These are phyloP conservation scores for Sordariomycetes sp. DNA, from an alignment of 2,329 filamentous ascomycete genomes.

Conservation along the genomic window DNA sequence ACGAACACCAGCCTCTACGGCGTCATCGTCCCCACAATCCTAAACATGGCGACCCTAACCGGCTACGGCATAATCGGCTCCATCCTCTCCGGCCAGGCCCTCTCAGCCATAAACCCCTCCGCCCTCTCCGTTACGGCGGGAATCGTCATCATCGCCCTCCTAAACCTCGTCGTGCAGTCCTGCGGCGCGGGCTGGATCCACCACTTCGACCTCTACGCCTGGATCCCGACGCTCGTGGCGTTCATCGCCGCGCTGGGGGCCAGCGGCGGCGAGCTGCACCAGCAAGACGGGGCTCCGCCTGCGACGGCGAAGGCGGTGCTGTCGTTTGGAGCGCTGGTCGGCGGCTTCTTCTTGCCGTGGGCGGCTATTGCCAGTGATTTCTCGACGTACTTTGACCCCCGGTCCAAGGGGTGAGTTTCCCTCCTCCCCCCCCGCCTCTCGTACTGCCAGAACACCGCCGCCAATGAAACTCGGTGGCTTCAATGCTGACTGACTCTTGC, in stretches of 20 bases:
- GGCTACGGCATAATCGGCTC: constrained; percentile 33
- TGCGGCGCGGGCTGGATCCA: constrained; percentile 30
- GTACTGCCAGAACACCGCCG: not conserved
- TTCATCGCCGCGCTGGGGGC: constrained; percentile 25
- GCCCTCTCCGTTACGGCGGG: constrained; percentile 27
- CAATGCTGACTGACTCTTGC: not conserved
- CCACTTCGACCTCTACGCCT: constrained; percentile 30
- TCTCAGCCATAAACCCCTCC: constrained; percentile 21
- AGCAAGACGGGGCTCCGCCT: constrained; percentile 18
- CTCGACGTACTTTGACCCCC: constrained; percentile 19
- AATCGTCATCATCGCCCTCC: constrained; percentile 31
- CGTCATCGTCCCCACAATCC: constrained; percentile 13
- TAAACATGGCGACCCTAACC: constrained; percentile 32
- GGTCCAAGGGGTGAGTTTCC: not conserved
- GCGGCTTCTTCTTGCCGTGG: constrained; percentile 28
- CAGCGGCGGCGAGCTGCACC: constrained; percentile 20
- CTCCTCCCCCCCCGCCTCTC: not conserved
- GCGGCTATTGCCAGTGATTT: constrained; percentile 24
- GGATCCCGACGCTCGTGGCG: constrained; percentile 26
- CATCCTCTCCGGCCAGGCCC: constrained; percentile 29
- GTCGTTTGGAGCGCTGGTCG: constrained; percentile 24
- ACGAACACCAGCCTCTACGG: constrained; percentile 8
- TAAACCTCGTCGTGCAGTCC: constrained; percentile 30
- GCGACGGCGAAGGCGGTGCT: constrained; percentile 8
- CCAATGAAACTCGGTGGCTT: not conserved